A percentile compares a stretch with the other conserved stretches of the same genome.
phyloP scores from a whole-genome alignment of 2,329 filamentous ascomycete genomes.

The Monilinia polystroma region DNA sequence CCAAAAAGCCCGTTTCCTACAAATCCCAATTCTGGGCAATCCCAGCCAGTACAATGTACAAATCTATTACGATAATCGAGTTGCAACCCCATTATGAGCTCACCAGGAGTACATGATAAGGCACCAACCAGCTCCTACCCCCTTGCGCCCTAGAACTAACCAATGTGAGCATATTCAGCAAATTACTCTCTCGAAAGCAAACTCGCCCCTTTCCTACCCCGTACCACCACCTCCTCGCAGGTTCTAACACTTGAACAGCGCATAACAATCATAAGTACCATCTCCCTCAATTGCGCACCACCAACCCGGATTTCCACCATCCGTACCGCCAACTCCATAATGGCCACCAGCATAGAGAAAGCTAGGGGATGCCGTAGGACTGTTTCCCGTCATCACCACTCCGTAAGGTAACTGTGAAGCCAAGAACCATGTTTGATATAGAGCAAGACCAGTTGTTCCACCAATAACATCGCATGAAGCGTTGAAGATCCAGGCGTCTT shows the following conservation, averaged over 20 bases:
- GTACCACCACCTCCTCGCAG: not conserved
- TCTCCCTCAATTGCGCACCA: conserved; percentile 21
- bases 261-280: conserved; percentile 21
- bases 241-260: conserved; percentile 18
- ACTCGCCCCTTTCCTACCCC: not conserved
- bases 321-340: conserved; percentile 22
- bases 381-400: conserved; percentile 14
- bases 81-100: not conserved
- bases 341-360: conserved; percentile 20
- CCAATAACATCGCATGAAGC: conserved; percentile 21
- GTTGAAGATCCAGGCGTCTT: conserved; percentile 22
- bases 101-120: not conserved
- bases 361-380: conserved; percentile 20
- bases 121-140: not conserved
- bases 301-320: conserved; percentile 22
- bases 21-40: not conserved
- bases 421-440: conserved; percentile 10
- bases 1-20: not conserved
- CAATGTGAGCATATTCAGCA: not conserved
- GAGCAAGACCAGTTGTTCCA: conserved; percentile 18
- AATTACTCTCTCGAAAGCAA: not conserved
- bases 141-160: not conserved
- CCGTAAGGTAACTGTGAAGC: conserved; percentile 20
- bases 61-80: not conserved
- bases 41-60: not conserved